phyloP scores from a whole-genome alignment of 1,284 basidiomycete genomes.

The Laetiporus sulphureus region DNA sequence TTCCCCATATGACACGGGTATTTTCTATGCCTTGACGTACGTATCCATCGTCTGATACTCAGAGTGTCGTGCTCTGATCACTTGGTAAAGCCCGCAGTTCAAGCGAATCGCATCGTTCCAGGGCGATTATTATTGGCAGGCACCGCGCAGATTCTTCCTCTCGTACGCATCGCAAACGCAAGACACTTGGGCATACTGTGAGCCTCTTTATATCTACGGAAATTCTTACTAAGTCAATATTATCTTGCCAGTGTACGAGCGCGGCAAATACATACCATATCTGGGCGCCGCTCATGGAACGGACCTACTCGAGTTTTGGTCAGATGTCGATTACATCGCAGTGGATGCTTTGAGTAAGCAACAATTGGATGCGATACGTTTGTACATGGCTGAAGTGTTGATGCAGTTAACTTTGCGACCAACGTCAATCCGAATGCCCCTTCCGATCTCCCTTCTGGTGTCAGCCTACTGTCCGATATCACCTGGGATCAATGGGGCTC shows the following conservation, averaged over 20 bases:
- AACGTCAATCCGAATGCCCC: conserved; percentile 7
- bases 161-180: conserved; percentile 5
- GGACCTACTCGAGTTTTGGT: conserved; percentile 6
- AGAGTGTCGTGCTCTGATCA: background rate
- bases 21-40: conserved; percentile 2
- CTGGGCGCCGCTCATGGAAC: conserved; percentile 3
- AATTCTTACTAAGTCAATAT: background rate
- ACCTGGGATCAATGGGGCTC: conserved; percentile 8
- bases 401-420: conserved; percentile 5
- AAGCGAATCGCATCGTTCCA: conserved; percentile 9
- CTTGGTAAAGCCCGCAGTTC: conserved; percentile 1
- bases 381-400: conserved; percentile 2
- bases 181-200: conserved; percentile 7
- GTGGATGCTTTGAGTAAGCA: conserved; percentile 6
- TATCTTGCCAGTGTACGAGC: conserved; percentile 5
- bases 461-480: conserved; percentile 5
- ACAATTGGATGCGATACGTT: background rate
- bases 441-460: background rate
- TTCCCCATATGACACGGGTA: conserved; percentile 5
- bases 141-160: conserved; percentile 5
- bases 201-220: background rate
- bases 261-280: conserved; percentile 2
- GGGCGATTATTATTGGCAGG: conserved; percentile 7
- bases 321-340: conserved; percentile 1
- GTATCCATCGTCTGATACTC: background rate